Percentiles rank a stretch among this genome's conserved stretches.
Conservation (phyloP, 495 filamentous ascomycete genomes). For the Extremus antarcticus region DNA sequence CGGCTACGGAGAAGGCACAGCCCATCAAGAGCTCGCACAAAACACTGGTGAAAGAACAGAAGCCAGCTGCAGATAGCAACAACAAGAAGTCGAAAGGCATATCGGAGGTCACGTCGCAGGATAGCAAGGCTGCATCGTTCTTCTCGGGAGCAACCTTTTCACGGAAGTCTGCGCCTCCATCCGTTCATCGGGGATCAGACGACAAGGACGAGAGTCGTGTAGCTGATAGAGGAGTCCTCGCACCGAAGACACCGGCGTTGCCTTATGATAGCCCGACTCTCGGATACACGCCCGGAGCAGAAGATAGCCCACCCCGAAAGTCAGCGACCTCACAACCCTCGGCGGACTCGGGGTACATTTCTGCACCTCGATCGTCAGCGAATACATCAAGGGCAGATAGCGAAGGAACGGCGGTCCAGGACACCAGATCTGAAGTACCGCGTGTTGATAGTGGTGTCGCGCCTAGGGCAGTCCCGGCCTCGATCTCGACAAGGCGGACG, state of each 20-base stretch:
- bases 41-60: background rate
- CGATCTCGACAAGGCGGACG: background rate
- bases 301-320: background rate
- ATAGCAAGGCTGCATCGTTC: background rate
- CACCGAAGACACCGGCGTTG: background rate
- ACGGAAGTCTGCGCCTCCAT: background rate
- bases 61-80: too few relatives aligned
- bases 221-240: background rate
- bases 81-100: background rate
- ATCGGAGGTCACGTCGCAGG: background rate
- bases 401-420: background rate
- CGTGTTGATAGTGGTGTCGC: constrained; percentile 2
- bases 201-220: background rate
- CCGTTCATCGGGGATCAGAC: background rate
- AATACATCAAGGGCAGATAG: background rate
- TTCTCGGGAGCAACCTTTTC: background rate
- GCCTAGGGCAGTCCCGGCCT: constrained; percentile 10
- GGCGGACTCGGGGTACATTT: constrained; percentile 14
- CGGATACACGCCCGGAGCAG: background rate
- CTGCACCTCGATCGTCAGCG: constrained; percentile 2
- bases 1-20: background rate
- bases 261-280: background rate
- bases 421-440: background rate
- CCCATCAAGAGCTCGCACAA: background rate
- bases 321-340: constrained; percentile 1